Conservation (phyloP, 2,329 filamentous ascomycete genomes). For the Trichoderma asperellum region DNA sequence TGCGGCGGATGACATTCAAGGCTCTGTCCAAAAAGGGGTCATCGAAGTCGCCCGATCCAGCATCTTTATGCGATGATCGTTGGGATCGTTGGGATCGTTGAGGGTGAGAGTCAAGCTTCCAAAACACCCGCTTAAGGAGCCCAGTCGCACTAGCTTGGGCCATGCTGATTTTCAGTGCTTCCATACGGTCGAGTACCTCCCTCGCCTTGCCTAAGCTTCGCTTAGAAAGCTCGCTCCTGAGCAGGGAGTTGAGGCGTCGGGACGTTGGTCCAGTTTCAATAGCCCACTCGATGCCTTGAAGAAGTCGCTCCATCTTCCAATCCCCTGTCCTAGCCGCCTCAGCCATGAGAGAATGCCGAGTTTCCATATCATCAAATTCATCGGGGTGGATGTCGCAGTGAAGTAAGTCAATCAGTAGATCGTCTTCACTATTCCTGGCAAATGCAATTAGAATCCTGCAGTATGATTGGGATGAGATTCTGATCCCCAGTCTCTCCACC, state of each 20-base stretch:
- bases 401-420: slow-evolving; percentile 51
- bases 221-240: slow-evolving; percentile 30
- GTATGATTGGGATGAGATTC: slow-evolving; percentile 66
- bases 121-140: slow-evolving; percentile 37
- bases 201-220: slow-evolving; percentile 34
- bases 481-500: slow-evolving; percentile 65
- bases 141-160: slow-evolving; percentile 37
- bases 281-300: slow-evolving; percentile 48
- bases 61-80: not conserved
- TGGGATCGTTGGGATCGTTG: slow-evolving; percentile 11
- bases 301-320: slow-evolving; percentile 47
- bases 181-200: slow-evolving; percentile 41
- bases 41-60: not conserved
- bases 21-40: slow-evolving; percentile 39
- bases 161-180: slow-evolving; percentile 37
- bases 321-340: slow-evolving; percentile 41
- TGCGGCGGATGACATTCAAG: slow-evolving; percentile 37
- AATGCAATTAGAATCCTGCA: slow-evolving; percentile 67
- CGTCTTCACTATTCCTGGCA: slow-evolving; percentile 58
- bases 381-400: slow-evolving; percentile 59
- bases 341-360: slow-evolving; percentile 46
- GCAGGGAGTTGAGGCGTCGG: slow-evolving; percentile 35
- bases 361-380: slow-evolving; percentile 54
- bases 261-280: slow-evolving; percentile 32
- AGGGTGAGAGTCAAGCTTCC: slow-evolving; percentile 38